A percentile compares a stretch with the other conserved stretches of the same genome.
Evolutionary conservation across 495 filamentous ascomycete species (phyloP).

Genomic region (Talaromyces adpressus): DNA sequence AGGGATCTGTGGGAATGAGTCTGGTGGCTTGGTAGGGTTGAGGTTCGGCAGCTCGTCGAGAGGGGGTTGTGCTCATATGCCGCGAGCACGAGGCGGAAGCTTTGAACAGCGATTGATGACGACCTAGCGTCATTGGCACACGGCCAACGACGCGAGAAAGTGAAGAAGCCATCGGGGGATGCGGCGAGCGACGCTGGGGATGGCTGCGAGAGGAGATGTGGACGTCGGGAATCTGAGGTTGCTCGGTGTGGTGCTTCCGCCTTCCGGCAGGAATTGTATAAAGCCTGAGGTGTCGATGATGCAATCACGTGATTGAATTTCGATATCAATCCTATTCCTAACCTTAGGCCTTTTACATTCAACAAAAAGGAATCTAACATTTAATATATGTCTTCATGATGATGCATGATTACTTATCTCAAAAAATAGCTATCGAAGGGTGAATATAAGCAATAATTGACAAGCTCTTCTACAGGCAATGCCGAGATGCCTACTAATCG

Average conservation of each 20-base stretch:
- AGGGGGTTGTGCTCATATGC: slow-evolving; percentile 60
- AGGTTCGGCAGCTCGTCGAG: slow-evolving; percentile 53
- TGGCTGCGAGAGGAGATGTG: slow-evolving; percentile 28
- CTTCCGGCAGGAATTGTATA: slow-evolving; percentile 6
- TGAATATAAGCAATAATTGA: not conserved
- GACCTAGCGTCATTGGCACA: slow-evolving; percentile 58
- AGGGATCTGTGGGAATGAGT: slow-evolving; percentile 52
- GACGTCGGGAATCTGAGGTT: slow-evolving; percentile 6
- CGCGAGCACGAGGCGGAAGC: slow-evolving; percentile 41
- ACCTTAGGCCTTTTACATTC: not conserved
- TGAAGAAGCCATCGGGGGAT: slow-evolving; percentile 54
- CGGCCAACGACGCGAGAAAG: slow-evolving; percentile 57
- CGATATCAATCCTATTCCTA: not conserved
- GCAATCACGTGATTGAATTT: not conserved
- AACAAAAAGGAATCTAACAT: not conserved
- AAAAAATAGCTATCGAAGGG: not conserved
- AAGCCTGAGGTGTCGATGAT: slow-evolving; percentile 9
- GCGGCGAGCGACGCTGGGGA: slow-evolving; percentile 19
- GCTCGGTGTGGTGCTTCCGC: slow-evolving; percentile 4
- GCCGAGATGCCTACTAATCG: not conserved
- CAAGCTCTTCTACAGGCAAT: not conserved
- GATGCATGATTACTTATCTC: not conserved
- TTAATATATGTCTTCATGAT: too few species aligned
- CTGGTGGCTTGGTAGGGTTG: slow-evolving; percentile 52
- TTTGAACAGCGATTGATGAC: slow-evolving; percentile 40